Conservation (phyloP, 1,139 yeast species). For the Candida freyschussii region DNA sequence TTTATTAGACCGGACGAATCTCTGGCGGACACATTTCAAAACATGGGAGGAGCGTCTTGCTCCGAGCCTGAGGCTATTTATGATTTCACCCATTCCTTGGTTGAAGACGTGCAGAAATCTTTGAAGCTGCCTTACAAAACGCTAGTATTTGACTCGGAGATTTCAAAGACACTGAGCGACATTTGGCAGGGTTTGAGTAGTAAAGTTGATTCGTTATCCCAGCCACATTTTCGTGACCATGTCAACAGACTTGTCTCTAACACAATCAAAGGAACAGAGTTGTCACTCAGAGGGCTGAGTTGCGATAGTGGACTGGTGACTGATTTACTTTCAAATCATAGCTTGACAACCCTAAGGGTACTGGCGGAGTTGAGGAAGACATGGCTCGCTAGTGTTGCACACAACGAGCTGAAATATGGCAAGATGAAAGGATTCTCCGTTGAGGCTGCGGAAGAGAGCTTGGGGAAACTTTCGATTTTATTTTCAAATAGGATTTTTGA, state of each 20-base stretch:
- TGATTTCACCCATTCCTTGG: conserved; percentile 4
- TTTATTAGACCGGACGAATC: conserved; percentile 9
- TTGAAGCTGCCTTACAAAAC: conserved; percentile 10
- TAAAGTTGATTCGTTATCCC: conserved; percentile 12
- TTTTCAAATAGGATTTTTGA: conserved; percentile 26
- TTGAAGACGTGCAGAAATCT: conserved; percentile 1
- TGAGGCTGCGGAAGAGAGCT: conserved; percentile 17
- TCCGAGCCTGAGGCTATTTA: conserved; percentile 5
- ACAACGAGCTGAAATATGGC: conserved; percentile 1
- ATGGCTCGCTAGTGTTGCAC: conserved; percentile 10
- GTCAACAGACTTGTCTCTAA: conserved; percentile 37
- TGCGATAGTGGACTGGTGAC: conserved; percentile 39
- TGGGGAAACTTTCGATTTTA: conserved; percentile 37
- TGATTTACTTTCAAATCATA: conserved; percentile 56
- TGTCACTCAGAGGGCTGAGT: conserved; percentile 55
- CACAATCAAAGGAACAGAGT: conserved; percentile 62
- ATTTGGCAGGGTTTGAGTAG: conserved; percentile 6
- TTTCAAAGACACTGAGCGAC: conserved; percentile 8
- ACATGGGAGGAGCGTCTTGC: conserved; percentile 7
- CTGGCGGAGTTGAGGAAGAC: conserved; percentile 40
- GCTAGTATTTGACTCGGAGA: conserved; percentile 3
- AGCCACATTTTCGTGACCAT: conserved; percentile 22
- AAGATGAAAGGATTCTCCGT: conserved; percentile 6
- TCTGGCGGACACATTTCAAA: conserved; percentile 19
- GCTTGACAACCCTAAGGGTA: conserved; percentile 53